Conservation (phyloP, 1,284 basidiomycete genomes). For the Fistulina hepatica region DNA sequence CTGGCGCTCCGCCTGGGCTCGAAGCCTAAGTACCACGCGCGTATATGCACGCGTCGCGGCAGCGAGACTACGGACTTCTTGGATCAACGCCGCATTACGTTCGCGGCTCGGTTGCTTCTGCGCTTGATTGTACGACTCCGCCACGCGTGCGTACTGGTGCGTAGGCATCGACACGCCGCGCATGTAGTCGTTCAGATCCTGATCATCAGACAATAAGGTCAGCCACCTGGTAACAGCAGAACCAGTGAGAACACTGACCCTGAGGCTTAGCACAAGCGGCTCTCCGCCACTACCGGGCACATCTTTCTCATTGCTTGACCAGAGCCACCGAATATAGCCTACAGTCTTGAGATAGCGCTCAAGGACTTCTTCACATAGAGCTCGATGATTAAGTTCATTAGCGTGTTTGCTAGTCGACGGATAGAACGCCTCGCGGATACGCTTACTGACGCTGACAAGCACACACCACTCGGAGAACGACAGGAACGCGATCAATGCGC, state of each 20-base stretch:
- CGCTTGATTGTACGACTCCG: constrained; percentile 42
- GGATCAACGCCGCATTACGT: constrained; percentile 28
- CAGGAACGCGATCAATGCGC: constrained; percentile 41
- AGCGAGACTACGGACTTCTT: constrained; percentile 37
- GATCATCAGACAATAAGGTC: too few species aligned
- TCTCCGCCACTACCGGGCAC: constrained; percentile 41
- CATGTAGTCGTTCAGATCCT: constrained; percentile 73
- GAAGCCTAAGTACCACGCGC: constrained; percentile 59
- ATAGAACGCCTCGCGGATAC: too few species aligned
- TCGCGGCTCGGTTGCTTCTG: constrained; percentile 28
- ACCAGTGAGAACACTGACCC: constrained; percentile 30
- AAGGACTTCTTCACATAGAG: constrained; percentile 49
- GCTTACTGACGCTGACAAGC: constrained; percentile 44
- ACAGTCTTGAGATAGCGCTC: constrained; percentile 57
- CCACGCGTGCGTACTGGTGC: constrained; percentile 54
- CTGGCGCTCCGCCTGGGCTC: constrained; percentile 59
- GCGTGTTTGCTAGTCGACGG: constrained; percentile 38
- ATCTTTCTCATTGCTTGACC: too few species aligned
- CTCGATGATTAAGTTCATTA: constrained; percentile 35
- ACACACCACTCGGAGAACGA: constrained; percentile 58
- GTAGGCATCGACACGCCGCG: constrained; percentile 62
- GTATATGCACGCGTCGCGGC: constrained; percentile 59
- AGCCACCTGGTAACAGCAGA: constrained; percentile 3
- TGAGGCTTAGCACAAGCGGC: constrained; percentile 46
- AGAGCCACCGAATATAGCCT: constrained; percentile 58